Evolutionary conservation across 164 flowering plant genomes (phyloP).

Genomic region (Vitis rupestris): DNA sequence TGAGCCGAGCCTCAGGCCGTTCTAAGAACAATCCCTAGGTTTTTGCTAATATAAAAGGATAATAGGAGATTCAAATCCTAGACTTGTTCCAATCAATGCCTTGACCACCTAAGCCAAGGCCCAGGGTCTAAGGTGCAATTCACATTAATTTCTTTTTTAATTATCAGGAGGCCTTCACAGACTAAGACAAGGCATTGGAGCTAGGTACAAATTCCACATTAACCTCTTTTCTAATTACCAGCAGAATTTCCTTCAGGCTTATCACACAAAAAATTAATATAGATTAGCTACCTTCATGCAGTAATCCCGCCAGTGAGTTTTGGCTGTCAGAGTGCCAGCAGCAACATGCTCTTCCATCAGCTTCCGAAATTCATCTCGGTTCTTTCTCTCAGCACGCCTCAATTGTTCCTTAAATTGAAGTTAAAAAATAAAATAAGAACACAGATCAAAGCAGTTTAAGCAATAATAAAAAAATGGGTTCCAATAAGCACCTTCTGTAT

Average conservation of each 20-base stretch:
- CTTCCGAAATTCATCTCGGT: constrained; percentile 88
- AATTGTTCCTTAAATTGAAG: constrained; percentile 58
- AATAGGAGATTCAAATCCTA: no score
- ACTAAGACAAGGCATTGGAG: no score
- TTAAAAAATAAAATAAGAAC: constrained; percentile 2
- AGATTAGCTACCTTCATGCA: constrained; percentile 62
- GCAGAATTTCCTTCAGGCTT: background rate
- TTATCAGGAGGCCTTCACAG: no score
- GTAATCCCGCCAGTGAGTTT: constrained; percentile 91
- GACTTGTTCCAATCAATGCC: no score
- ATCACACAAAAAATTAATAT: background rate
- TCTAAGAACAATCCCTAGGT: no score
- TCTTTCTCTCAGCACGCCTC: constrained; percentile 82
- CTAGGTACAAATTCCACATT: background rate
- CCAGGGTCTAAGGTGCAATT: no score
- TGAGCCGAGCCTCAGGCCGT: no score
- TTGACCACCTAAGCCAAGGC: no score
- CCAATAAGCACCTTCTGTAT: constrained; percentile 64
- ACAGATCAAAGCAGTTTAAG: background rate
- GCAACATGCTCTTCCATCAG: constrained; percentile 87
- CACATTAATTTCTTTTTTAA: no score
- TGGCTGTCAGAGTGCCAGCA: constrained; percentile 73
- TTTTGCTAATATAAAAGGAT: no score
- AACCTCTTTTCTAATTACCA: background rate
- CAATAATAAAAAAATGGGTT: background rate